Evolutionary conservation across 345 rosid genomes (phyloP).

Genomic region (Dimocarpus longan): DNA sequence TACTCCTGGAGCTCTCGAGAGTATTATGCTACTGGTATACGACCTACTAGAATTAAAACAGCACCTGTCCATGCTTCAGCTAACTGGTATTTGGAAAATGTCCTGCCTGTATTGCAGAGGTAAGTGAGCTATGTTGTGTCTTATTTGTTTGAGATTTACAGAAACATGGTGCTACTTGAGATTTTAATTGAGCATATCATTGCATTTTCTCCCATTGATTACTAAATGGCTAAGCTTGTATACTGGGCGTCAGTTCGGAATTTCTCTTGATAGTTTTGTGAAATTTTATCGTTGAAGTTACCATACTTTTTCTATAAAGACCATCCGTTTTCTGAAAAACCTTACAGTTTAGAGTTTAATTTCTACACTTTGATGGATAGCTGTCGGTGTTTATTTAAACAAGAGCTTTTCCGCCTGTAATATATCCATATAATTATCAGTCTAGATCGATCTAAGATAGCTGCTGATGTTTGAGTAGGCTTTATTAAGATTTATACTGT

Average conservation of each 20-base stretch:
- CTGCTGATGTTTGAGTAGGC: neutral
- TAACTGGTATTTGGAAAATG: conserved; percentile 87
- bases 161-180: neutral
- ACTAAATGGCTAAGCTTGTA: neutral
- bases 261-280: neutral
- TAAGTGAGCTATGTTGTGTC: conserved; percentile 30
- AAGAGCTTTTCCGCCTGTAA: neutral
- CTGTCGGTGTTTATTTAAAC: neutral
- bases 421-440: neutral
- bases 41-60: conserved; percentile 87
- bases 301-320: neutral
- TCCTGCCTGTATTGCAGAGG: conserved; percentile 86
- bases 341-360: neutral
- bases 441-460: neutral
- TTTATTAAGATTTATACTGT: neutral
- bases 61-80: conserved; percentile 91
- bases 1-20: conserved; percentile 92
- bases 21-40: conserved; percentile 91
- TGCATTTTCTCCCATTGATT: neutral
- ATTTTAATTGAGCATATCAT: conserved; percentile 1
- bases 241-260: neutral
- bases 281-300: conserved; percentile 1
- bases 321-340: neutral
- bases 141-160: neutral
- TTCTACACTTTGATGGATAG: neutral